Base-by-base conservation (phyloP, 2,329 filamentous ascomycete genomes). In the Aspergillus hortae region DNA sequence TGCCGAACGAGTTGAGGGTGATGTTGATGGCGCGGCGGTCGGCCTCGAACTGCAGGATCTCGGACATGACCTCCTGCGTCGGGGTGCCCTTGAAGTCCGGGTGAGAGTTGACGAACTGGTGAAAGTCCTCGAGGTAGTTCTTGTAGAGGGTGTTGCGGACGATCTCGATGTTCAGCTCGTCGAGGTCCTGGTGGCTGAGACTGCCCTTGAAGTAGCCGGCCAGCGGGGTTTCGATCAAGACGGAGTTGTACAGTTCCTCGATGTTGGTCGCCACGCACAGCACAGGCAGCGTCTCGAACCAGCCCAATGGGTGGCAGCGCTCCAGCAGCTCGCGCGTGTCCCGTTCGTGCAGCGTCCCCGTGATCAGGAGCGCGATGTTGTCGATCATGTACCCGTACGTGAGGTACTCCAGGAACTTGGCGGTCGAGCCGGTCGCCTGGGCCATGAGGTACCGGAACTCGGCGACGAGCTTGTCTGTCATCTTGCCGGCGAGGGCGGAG, bases 351-450 rank as follows among this genome's bases (percentile, higher is more conserved):
- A 99, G 83, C 11, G 94, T 99, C 56, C 94, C 94, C 19, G 94
- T 99, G 73, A 99, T 99, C 66, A 99, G 85, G 38, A 99, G 86
- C 36, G 95, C 94, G 48, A 99, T 91, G 66, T 99, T 99, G 77
- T 99, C 94, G 74, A 99, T 99, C 94, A 99, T 99, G 80, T 99
- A 99, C 56, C 92, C 92, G 72, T 99, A 99, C 1, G 94, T 99
- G 56, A 99, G 80, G 74, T 96, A 99, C 73, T 97, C 91, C 84
- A 99, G 91, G 74, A 99, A 99, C 69, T 90, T 91, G 57, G 92
- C 87, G 35, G 96, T 84, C 1, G 91, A 90, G 14, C 94, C 94
- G 2, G 90, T 90, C 25, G 92, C 89, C 69, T 99, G 96, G 56
- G 92, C 91, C 62, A 95, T 90, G 43, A 99, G 82, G 72, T 99